These are phyloP conservation scores for Endoconidiophora laricicola DNA, from an alignment of 2,329 filamentous ascomycete genomes.

Conservation along the genomic window DNA sequence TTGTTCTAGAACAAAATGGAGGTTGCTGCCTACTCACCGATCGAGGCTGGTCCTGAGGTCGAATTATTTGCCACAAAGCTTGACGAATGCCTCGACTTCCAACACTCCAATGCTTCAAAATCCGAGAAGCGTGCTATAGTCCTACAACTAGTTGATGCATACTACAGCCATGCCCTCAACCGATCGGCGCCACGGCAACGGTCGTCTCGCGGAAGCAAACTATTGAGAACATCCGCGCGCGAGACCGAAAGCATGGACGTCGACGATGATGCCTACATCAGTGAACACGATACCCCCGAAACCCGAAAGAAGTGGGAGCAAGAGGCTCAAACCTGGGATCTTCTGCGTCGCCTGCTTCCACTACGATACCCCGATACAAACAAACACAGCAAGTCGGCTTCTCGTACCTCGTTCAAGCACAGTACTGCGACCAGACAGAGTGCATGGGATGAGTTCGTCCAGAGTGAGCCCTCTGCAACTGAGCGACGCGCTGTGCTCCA, in stretches of 20 bases:
- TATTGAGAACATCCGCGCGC: conserved; percentile 21
- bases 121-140: conserved; percentile 46
- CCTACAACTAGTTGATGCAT: conserved; percentile 50
- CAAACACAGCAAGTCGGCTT: conserved; percentile 1
- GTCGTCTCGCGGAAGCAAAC: conserved; percentile 5
- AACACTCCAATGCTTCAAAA: conserved; percentile 13
- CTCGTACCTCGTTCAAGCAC: conserved; percentile 8
- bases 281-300: conserved; percentile 15
- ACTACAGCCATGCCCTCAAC: conserved; percentile 38
- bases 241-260: conserved; percentile 28
- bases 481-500: conserved; percentile 68
- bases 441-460: conserved; percentile 49
- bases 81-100: conserved; percentile 50
- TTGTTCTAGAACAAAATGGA: conserved; percentile 9
- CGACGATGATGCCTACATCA: conserved; percentile 29
- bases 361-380: conserved; percentile 38
- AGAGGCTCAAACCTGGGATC: conserved; percentile 82
- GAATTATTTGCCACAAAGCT: conserved; percentile 73
- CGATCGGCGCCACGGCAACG: conserved; percentile 21
- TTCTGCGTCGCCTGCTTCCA: conserved; percentile 59
- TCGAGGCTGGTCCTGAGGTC: conserved; percentile 54
- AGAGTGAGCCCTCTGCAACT: conserved; percentile 53
- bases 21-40: conserved; percentile 2
- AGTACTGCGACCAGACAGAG: conserved; percentile 7
- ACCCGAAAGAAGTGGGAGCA: conserved; percentile 45